Base-by-base conservation (phyloP, 1,284 basidiomycete species). In the Exobasidium rhododendri region DNA sequence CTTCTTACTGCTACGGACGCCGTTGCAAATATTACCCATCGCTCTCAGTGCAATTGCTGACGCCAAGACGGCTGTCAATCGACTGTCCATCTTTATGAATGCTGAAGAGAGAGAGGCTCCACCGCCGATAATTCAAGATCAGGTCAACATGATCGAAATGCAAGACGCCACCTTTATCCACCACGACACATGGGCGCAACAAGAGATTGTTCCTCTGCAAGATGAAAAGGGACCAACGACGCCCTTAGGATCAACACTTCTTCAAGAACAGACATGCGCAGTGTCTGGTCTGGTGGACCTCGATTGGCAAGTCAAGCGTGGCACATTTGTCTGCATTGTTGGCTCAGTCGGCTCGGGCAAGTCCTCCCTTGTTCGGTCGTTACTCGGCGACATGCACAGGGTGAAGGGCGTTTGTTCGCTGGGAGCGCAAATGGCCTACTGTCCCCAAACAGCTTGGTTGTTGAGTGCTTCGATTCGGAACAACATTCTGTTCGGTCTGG, bases 371-470 rank as follows among this genome's bases (percentile, higher is more conserved):
- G 63, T 79, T 1, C 70, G 73, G 24, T 76, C 74, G 14, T 69
- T 69, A 53, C 68, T 78, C 26, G 77, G 77, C 31, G 77, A 79
- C 65, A 78, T 79, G 77, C 68, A 13, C 63, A n/a, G n/a, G n/a
- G 65, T 24, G 58, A 69, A 53, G 61, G 67, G 51, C n/a, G 29
- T 22, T n/a, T 3, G 24, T 45, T 13, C 14, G n/a, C n/a, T 22
- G 24, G 49, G 51, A 53, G 51, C 51, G 4, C n/a, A 30, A 14
- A 5, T 53, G 6, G 54, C 54, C 40, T 94, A 92, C 81, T 92
- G 89, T 76, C 86, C 90, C 2, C 91, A 92, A 78, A 86, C 83
- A 26, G 88, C 91, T 1, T 94, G 92, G 91, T 93, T 94, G 58
- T 91, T 92, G 77, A 91, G 90, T 73, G 86, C 88, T 0, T 86